Conservation (phyloP, 768 basidiomycete genomes). For the Termitomyces sp. region DNA sequence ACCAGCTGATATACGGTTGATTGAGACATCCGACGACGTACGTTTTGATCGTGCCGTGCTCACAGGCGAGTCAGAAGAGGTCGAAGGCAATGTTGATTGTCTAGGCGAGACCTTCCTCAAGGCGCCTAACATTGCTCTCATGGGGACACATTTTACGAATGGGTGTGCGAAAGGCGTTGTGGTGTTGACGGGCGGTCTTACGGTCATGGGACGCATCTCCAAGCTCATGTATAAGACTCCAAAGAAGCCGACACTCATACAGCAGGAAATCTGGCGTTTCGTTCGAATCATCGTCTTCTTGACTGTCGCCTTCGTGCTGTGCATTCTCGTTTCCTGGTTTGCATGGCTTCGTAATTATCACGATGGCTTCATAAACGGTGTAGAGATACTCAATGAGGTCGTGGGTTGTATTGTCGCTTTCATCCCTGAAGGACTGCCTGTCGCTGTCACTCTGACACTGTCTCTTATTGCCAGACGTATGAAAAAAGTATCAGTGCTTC, state of each 20-base stretch:
- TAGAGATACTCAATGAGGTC: conserved; percentile 47
- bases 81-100: conserved; percentile 35
- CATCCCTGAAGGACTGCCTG: conserved; percentile 47
- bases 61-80: conserved; percentile 53
- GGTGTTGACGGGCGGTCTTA: conserved; percentile 38
- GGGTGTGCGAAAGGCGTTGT: conserved; percentile 36
- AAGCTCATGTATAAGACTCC: conserved; percentile 44
- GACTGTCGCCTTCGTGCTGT: conserved; percentile 33
- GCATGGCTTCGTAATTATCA: conserved; percentile 38
- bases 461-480: conserved; percentile 15
- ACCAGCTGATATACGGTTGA: conserved; percentile 43
- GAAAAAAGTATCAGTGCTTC: conserved; percentile 11
- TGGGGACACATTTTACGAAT: conserved; percentile 36
- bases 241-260: conserved; percentile 41
- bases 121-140: conserved; percentile 44
- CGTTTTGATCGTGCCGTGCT: conserved; percentile 49
- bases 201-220: conserved; percentile 50
- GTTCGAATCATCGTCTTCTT: conserved; percentile 44
- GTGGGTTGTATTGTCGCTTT: conserved; percentile 40
- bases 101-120: conserved; percentile 47
- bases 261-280: conserved; percentile 46
- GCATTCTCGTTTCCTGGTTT: conserved; percentile 38
- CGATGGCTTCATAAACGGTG: conserved; percentile 42
- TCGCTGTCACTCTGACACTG: conserved; percentile 51
- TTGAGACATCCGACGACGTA: conserved; percentile 46